Evolutionary conservation across 768 basidiomycete genomes (phyloP).

Genomic region (Suillus fuscotomentosus): DNA sequence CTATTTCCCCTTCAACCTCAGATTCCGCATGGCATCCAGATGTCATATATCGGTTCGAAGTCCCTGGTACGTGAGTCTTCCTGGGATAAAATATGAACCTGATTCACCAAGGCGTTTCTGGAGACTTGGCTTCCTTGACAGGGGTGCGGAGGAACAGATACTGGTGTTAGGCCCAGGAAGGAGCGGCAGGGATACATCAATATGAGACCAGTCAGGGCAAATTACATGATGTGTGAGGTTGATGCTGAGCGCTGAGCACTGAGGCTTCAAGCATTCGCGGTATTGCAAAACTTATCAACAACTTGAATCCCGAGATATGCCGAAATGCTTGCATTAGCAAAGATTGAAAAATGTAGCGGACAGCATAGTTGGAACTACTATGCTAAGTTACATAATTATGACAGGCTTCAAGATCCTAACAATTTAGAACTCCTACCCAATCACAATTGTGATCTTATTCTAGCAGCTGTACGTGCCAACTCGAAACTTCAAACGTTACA

Average conservation of each 20-base stretch:
- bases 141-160: constrained; percentile 79
- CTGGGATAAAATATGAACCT: constrained; percentile 74
- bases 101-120: constrained; percentile 71
- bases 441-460: not conserved
- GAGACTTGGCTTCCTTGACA: constrained; percentile 51
- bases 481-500: not conserved
- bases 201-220: not conserved
- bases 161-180: constrained; percentile 85
- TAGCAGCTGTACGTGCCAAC: not conserved
- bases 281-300: no score
- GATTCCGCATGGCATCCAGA: constrained; percentile 38
- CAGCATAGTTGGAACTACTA: no score
- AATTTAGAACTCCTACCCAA: no score
- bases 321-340: no score
- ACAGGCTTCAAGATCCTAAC: no score
- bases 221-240: constrained; percentile 1
- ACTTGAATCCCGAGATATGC: no score
- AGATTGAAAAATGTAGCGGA: no score
- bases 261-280: no score
- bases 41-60: constrained; percentile 63
- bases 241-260: no score
- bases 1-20: constrained; percentile 14
- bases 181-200: constrained; percentile 89
- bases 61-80: constrained; percentile 24
- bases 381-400: no score